phyloP scores from a whole-genome alignment of 805 yeast species.

The Blastobotrys mokoenaii region DNA sequence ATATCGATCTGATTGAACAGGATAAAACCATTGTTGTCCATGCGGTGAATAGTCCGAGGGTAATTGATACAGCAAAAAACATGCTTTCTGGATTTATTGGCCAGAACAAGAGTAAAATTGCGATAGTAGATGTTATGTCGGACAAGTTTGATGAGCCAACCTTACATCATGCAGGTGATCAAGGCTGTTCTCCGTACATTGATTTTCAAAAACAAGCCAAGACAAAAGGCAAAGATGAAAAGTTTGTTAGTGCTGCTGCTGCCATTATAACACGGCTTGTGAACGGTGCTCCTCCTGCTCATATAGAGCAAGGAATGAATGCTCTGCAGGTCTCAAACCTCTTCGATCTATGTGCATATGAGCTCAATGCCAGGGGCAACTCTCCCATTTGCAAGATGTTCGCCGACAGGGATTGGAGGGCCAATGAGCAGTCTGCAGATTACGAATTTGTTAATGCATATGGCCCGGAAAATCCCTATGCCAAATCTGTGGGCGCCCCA shows the following conservation, averaged over 20 bases:
- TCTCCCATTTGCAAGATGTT: conserved; percentile 28
- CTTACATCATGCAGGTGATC: too few species aligned
- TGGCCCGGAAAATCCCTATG: conserved; percentile 40
- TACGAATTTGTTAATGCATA: conserved; percentile 37
- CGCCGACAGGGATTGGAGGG: conserved; percentile 40
- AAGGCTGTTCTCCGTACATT: conserved; percentile 19
- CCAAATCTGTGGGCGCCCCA: conserved; percentile 38
- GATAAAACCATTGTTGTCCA: background rate
- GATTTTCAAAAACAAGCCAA: conserved; percentile 12
- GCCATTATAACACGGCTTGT: conserved; percentile 13
- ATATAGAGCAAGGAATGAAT: conserved; percentile 16
- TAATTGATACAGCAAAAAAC: background rate
- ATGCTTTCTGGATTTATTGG: background rate
- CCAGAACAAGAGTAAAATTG: background rate
- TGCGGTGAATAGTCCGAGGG: background rate
- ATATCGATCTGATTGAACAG: background rate
- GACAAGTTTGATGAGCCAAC: conserved; percentile 8
- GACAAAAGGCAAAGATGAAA: conserved; percentile 2
- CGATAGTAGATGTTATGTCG: background rate
- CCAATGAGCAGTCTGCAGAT: conserved; percentile 36
- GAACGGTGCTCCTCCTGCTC: conserved; percentile 15
- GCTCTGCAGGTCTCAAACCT: conserved; percentile 29
- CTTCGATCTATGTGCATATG: conserved; percentile 41
- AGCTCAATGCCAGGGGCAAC: conserved; percentile 39
- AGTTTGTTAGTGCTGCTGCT: conserved; percentile 1